Evolutionary conservation across 1,284 basidiomycete genomes (phyloP).

Genomic region (Rhodotorula sp.): DNA sequence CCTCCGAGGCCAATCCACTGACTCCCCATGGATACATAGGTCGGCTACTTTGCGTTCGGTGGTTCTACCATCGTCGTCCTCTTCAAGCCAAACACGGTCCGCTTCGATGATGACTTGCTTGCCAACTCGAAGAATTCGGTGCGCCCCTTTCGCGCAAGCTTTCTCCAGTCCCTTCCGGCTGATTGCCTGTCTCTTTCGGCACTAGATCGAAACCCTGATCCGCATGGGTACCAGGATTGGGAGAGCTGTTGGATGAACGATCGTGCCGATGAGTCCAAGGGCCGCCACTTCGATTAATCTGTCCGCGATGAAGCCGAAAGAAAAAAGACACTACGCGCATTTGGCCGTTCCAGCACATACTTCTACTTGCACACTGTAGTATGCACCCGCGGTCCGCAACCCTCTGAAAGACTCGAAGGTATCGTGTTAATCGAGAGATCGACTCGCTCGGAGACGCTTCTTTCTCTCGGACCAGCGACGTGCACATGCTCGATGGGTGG

Average conservation of each 20-base stretch:
- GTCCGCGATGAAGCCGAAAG: too few relatives aligned
- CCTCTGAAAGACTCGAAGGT: too few relatives aligned
- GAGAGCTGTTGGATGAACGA: slow-evolving; percentile 10
- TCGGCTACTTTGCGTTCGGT: slow-evolving; percentile 83
- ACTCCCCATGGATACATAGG: background rate
- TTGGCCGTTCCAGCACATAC: too few relatives aligned
- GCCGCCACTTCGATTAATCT: too few relatives aligned
- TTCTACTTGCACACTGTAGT: too few relatives aligned
- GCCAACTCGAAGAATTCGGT: slow-evolving; percentile 52
- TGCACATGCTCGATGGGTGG: background rate
- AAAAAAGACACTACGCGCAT: too few relatives aligned
- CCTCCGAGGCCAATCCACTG: background rate
- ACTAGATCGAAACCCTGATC: slow-evolving; percentile 77
- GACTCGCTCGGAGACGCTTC: too few relatives aligned
- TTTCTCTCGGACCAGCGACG: too few relatives aligned
- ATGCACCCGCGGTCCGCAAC: too few relatives aligned
- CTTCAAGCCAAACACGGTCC: slow-evolving; percentile 74
- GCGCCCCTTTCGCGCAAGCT: slow-evolving; percentile 29
- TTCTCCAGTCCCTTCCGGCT: background rate
- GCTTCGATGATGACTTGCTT: slow-evolving; percentile 89
- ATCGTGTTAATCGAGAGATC: too few relatives aligned
- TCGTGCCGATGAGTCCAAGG: too few relatives aligned
- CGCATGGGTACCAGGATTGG: slow-evolving; percentile 77
- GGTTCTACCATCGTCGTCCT: slow-evolving; percentile 85
- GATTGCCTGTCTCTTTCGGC: too few relatives aligned